Evolutionary conservation across 2,329 filamentous ascomycete genomes (phyloP).

Genomic region (Botryosphaeria dothidea): DNA sequence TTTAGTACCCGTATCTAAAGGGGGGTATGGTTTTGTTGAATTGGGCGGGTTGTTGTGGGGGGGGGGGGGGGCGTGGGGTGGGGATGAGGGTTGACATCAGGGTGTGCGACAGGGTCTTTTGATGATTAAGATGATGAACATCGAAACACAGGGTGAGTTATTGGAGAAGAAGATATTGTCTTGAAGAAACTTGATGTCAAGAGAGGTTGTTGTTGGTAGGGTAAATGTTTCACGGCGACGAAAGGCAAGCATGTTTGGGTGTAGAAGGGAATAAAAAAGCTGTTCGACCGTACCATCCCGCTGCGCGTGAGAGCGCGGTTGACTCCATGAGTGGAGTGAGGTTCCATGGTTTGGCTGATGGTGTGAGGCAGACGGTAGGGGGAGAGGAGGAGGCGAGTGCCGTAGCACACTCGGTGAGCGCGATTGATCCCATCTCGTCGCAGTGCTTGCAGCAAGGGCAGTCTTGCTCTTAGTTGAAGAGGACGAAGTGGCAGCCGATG

Average conservation of each 20-base stretch:
- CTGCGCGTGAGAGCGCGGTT: constrained; percentile 65
- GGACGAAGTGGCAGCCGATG: background rate
- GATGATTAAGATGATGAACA: too few relatives aligned
- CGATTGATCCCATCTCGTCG: constrained; percentile 8
- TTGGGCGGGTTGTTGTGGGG: background rate
- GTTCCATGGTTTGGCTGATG: constrained; percentile 59
- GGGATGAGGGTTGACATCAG: too few relatives aligned
- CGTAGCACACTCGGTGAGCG: constrained; percentile 12
- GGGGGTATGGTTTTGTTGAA: background rate
- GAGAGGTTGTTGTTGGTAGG: too few relatives aligned
- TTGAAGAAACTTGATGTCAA: too few relatives aligned
- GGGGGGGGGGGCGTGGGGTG: background rate
- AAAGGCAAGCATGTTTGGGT: background rate
- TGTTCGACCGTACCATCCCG: constrained; percentile 63
- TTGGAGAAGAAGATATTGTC: too few relatives aligned
- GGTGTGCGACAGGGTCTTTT: too few relatives aligned
- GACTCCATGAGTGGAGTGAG: constrained; percentile 72
- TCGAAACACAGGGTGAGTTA: too few relatives aligned
- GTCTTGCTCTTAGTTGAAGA: background rate
- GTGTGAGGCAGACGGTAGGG: constrained; percentile 9
- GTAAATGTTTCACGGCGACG: background rate
- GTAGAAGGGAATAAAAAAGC: background rate
- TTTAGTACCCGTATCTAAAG: constrained; percentile 6
- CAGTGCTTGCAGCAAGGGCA: background rate
- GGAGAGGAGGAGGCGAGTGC: constrained; percentile 1